These are phyloP conservation scores for Flaveria sonorensis DNA, from an alignment of 129 eudicot species.

Conservation along the genomic window DNA sequence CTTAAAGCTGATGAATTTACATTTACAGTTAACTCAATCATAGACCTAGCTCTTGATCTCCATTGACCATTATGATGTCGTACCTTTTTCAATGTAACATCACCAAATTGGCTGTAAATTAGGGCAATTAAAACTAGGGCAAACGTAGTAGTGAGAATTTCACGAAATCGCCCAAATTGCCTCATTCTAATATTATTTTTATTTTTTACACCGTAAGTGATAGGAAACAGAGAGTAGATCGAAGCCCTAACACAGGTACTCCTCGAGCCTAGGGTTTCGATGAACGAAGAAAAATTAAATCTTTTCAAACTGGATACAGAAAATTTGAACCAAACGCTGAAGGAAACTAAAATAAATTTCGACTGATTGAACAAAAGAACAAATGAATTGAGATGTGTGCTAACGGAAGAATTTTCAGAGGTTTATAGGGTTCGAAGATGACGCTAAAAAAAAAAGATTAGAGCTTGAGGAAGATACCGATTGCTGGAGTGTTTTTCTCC, in stretches of 20 bases:
- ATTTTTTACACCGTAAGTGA: neutral
- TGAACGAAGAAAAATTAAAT: conserved; percentile 15
- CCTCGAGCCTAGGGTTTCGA: conserved; percentile 44
- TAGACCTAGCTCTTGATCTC: conserved; percentile 46
- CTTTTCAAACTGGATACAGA: neutral
- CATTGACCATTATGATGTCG: conserved; percentile 22
- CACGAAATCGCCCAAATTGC: conserved; percentile 35
- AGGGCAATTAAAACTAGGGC: conserved; percentile 52
- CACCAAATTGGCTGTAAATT: conserved; percentile 44
- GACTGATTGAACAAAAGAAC: neutral
- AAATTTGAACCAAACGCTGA: conserved; percentile 11
- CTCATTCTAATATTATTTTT: conserved; percentile 37
- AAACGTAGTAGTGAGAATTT: conserved; percentile 47
- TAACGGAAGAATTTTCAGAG: conserved; percentile 29
- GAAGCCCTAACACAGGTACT: conserved; percentile 36
- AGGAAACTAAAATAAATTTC: neutral
- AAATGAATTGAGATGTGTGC: conserved; percentile 3
- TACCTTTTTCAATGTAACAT: conserved; percentile 24
- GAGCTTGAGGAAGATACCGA: conserved; percentile 16
- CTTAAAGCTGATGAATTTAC: conserved; percentile 32
- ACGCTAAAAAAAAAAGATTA: conserved; percentile 13
- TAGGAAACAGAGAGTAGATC: neutral
- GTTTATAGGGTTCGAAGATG: conserved; percentile 29
- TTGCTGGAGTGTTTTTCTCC: conserved; percentile 1
- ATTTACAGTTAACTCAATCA: conserved; percentile 50